Conservation (phyloP, 75 land plant species). For the Cunninghamia lanceolata region DNA sequence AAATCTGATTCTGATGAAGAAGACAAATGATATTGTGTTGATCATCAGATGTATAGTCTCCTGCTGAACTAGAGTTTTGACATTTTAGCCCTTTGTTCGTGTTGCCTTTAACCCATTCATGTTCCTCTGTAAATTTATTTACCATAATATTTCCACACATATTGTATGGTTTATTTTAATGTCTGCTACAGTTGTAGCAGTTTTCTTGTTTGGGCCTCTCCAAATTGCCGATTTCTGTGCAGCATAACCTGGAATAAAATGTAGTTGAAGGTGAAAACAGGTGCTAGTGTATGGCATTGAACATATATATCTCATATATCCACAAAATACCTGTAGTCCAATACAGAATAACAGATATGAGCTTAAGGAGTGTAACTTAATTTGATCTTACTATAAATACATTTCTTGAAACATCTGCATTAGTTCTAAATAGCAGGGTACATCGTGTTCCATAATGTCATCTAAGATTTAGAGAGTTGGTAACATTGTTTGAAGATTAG, state of each 20-base stretch:
- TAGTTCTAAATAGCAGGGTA: too few relatives aligned
- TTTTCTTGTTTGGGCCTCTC: background rate
- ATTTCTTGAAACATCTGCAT: too few relatives aligned
- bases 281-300: background rate
- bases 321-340: too few relatives aligned
- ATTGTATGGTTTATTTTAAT: background rate
- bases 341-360: too few relatives aligned
- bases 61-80: background rate
- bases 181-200: background rate
- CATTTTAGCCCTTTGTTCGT: background rate
- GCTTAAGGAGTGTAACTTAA: background rate
- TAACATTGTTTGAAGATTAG: too few relatives aligned
- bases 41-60: background rate
- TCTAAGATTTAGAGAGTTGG: too few relatives aligned
- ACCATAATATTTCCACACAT: background rate
- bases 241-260: background rate
- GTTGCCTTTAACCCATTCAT: background rate
- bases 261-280: background rate
- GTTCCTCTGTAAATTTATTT: background rate
- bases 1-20: conserved; percentile 94
- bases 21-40: conserved; percentile 27
- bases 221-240: background rate
- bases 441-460: too few relatives aligned
- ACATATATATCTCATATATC: too few relatives aligned
- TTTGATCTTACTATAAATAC: background rate